These are phyloP conservation scores for Vigna radiata DNA, from an alignment of 306 rosid species.

Conservation along the genomic window DNA sequence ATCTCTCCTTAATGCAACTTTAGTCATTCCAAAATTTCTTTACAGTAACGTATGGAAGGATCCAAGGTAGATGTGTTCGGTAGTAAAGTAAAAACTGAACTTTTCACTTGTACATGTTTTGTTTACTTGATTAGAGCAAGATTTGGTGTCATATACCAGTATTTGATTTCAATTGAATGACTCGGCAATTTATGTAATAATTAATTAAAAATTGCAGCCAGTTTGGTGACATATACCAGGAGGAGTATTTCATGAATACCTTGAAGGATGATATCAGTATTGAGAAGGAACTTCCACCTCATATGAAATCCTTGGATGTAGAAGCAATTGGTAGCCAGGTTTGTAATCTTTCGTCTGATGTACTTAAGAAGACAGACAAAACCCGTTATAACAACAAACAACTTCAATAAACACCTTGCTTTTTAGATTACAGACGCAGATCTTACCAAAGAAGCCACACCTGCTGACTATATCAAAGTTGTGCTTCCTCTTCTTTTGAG, in stretches of 20 bases:
- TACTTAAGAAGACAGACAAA: constrained; percentile 13
- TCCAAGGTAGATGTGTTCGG: constrained; percentile 69
- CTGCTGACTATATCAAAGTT: constrained; percentile 63
- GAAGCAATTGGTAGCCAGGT: constrained; percentile 91
- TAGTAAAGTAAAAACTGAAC: neutral
- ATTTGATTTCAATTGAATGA: constrained; percentile 4
- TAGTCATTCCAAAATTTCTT: constrained; percentile 80
- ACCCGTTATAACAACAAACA: constrained; percentile 26
- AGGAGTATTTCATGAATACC: constrained; percentile 69
- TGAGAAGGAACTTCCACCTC: constrained; percentile 82
- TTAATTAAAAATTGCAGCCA: constrained; percentile 65
- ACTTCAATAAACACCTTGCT: constrained; percentile 31
- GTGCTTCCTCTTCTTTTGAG: constrained; percentile 75
- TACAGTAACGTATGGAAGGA: constrained; percentile 99
- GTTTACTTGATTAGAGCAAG: neutral
- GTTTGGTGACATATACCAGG: constrained; percentile 94
- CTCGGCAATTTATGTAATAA: constrained; percentile 26
- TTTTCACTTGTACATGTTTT: neutral
- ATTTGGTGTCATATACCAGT: neutral
- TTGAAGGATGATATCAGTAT: constrained; percentile 72
- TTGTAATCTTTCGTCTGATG: constrained; percentile 41
- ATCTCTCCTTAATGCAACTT: constrained; percentile 89
- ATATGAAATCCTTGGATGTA: constrained; percentile 66
- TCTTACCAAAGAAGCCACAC: constrained; percentile 87
- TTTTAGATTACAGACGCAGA: constrained; percentile 92